Evolutionary conservation across 2,329 filamentous ascomycete genomes (phyloP).

Genomic region (Diaporthe australafricana): DNA sequence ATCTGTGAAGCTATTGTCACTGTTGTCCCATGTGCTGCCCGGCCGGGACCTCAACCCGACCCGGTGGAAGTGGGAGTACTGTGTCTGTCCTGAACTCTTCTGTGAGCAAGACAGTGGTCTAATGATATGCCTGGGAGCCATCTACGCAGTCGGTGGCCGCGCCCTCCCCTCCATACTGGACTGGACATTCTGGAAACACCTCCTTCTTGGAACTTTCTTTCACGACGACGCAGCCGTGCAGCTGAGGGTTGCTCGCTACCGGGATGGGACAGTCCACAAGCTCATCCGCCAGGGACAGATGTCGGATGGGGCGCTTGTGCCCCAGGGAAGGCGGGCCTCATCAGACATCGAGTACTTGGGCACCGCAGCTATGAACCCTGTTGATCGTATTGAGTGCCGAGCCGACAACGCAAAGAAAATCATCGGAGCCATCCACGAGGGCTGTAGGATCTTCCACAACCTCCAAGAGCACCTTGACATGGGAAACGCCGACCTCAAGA

Average conservation of each 20-base stretch:
- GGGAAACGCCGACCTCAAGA: constrained; percentile 15
- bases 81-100: constrained; percentile 11
- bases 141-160: constrained; percentile 21
- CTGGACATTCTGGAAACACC: constrained; percentile 25
- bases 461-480: constrained; percentile 28
- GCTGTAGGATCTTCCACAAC: constrained; percentile 13
- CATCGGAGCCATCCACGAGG: constrained; percentile 13
- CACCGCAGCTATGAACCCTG: constrained; percentile 17
- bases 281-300: constrained; percentile 31
- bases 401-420: constrained; percentile 19
- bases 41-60: background rate
- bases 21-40: constrained; percentile 5
- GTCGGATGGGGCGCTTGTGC: background rate
- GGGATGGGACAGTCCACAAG: background rate
- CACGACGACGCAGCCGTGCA: background rate
- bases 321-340: background rate
- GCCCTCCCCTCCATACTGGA: constrained; percentile 7
- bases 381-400: constrained; percentile 20
- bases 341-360: constrained; percentile 19
- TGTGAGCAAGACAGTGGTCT: constrained; percentile 7
- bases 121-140: constrained; percentile 20
- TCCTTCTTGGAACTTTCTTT: constrained; percentile 18
- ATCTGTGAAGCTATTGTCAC: background rate
- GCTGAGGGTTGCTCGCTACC: constrained; percentile 1
- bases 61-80: constrained; percentile 17